phyloP scores from a whole-genome alignment of 441 rosid genomes.

The Hura crepitans region DNA sequence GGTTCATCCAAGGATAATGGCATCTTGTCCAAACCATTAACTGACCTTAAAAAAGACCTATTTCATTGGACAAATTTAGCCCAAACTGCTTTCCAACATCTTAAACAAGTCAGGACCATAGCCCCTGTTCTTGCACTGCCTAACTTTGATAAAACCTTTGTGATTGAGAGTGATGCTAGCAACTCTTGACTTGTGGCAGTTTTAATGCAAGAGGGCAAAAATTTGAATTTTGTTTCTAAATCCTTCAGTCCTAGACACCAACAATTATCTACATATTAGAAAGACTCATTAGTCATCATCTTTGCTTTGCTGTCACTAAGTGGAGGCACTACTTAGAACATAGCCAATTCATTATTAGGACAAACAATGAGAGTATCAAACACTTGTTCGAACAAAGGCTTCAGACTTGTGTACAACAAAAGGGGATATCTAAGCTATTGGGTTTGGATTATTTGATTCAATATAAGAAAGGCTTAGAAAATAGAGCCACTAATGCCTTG shows the following conservation, averaged over 20 bases:
- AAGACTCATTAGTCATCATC: not conserved
- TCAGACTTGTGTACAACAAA: not conserved
- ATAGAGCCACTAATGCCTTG: not conserved
- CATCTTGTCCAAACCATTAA: not conserved
- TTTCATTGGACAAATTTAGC: not conserved
- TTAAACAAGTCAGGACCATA: no score
- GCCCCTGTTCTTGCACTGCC: no score
- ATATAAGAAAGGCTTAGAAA: not conserved
- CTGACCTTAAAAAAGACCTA: not conserved
- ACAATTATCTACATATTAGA: not conserved
- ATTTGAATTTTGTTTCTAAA: not conserved
- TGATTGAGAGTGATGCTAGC: no score
- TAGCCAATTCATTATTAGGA: not conserved
- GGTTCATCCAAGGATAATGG: not conserved
- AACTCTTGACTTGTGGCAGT: not conserved
- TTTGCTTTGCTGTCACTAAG: not conserved
- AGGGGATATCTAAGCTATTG: not conserved
- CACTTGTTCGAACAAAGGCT: not conserved
- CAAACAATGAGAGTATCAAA: not conserved
- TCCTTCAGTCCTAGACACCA: not conserved
- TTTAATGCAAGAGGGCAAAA: not conserved
- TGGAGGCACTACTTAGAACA: not conserved
- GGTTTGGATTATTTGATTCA: not conserved
- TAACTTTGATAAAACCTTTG: no score
- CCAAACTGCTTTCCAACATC: not conserved